Base-by-base conservation (phyloP, 108 stramenopile species). In the Asterionellopsis glacialis region DNA sequence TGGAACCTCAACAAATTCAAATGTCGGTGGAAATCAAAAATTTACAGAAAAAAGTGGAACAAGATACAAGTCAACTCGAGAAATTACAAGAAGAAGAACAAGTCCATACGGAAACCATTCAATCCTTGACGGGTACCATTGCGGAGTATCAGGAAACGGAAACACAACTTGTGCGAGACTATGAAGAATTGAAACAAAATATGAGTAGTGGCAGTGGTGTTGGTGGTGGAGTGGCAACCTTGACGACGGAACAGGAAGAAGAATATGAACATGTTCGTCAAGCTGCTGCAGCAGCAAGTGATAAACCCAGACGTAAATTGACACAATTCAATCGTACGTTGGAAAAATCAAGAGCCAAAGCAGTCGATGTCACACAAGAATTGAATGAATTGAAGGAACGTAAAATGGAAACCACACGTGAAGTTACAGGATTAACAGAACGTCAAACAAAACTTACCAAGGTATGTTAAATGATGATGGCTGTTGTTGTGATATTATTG, bases 191-290 rank as follows among this genome's bases (percentile, higher is more conserved):
- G 64, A 95, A 96, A 67, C 75, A 74, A 42, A 75, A n/a, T n/a
- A n/a, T n/a, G n/a, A n/a, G n/a, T n/a, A n/a, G n/a, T 21, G 72
- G 76, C 28, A 72, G 80, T 11, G 75, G 67, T 11, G 77, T 52
- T 5, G 57, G 77, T 43, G 73, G 71, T 65, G 33, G 5, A 33
- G 5, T 7, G 5, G 69, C 74, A 70, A 62, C 76, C 3, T 59
- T 91, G 74, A 92, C 90, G 7, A 66, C 82, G 59, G 87, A 84
- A 41, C 90, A 95, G 59, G 89, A 94, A 64, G 71, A 78, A 49
- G 79, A 88, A 48, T 94, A 94, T 51, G 89, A 94, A 66, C 64
- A 69, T 6, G 82, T 91, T 63, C 61, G 75, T 9, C 86, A 95
- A 70, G 85, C 79, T 11, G 91, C 94, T 18, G 87, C 85, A 9